Conservation (phyloP, 331 rosid species). For the Rhamnella rubrinervis region DNA sequence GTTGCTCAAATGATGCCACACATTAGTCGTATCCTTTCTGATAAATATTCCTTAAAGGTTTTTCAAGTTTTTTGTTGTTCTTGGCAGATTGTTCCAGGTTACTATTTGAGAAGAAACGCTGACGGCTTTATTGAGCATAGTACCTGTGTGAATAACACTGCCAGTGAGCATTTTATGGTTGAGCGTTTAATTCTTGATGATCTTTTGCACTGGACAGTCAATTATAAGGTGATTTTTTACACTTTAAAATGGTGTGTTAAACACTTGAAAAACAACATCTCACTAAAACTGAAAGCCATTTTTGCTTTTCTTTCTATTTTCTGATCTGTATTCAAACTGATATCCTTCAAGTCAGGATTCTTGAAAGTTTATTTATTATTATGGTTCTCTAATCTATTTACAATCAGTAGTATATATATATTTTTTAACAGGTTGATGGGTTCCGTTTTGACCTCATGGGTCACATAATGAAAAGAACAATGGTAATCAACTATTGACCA, state of each 20-base stretch:
- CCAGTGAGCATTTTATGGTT: constrained; percentile 94
- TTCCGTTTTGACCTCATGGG: constrained; percentile 98
- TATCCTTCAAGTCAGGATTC: not conserved
- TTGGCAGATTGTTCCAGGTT: constrained; percentile 95
- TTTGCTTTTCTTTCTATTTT: constrained; percentile 5
- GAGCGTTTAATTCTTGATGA: constrained; percentile 90
- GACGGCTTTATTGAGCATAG: constrained; percentile 91
- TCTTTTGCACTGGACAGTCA: constrained; percentile 84
- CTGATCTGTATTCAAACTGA: not conserved
- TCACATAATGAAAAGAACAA: constrained; percentile 92
- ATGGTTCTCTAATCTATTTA: constrained; percentile 14
- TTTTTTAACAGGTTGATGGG: constrained; percentile 81
- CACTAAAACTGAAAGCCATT: constrained; percentile 8
- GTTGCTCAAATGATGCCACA: constrained; percentile 16
- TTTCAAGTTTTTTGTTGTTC: constrained; percentile 29
- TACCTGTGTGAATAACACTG: constrained; percentile 89
- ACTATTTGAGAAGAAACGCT: constrained; percentile 81
- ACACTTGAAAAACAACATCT: constrained; percentile 5
- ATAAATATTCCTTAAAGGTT: constrained; percentile 16
- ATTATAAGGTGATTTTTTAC: constrained; percentile 71
- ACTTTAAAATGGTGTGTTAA: constrained; percentile 11
- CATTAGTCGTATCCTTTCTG: too few species aligned
- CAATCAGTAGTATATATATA: constrained; percentile 7
- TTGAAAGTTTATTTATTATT: not conserved
- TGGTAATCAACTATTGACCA: constrained; percentile 50